phyloP scores from a whole-genome alignment of 169 alveolate genomes.

The Plasmodium malariae region DNA sequence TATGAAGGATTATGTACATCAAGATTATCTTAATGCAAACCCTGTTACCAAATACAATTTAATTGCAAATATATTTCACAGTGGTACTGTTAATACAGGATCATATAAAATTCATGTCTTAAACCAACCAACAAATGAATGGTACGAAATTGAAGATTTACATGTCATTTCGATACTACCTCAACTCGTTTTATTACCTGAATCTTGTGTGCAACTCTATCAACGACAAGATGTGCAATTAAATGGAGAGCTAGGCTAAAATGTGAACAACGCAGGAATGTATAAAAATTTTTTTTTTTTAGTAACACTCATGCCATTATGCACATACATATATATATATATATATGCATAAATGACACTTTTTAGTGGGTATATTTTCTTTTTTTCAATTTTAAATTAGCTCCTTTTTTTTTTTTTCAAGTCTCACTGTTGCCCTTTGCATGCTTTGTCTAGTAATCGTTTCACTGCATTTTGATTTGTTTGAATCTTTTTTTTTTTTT shows the following conservation, averaged over 20 bases:
- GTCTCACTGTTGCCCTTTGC: too few relatives aligned
- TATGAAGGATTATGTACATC: slow-evolving; percentile 89
- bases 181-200: slow-evolving; percentile 95
- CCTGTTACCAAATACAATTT: slow-evolving; percentile 92
- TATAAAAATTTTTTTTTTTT: too few relatives aligned
- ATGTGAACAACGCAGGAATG: too few relatives aligned
- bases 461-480: too few relatives aligned
- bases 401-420: too few relatives aligned
- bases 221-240: slow-evolving; percentile 85
- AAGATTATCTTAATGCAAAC: slow-evolving; percentile 81
- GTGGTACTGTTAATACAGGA: slow-evolving; percentile 96
- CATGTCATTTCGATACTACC: slow-evolving; percentile 97
- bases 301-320: too few relatives aligned
- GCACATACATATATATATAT: too few relatives aligned
- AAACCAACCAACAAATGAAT: slow-evolving; percentile 93
- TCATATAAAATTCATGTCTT: slow-evolving; percentile 93
- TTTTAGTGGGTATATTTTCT: too few relatives aligned
- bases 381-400: too few relatives aligned
- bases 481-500: too few relatives aligned
- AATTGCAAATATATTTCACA: slow-evolving; percentile 96
- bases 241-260: slow-evolving; percentile 56
- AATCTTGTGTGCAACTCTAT: slow-evolving; percentile 89
- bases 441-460: too few relatives aligned
- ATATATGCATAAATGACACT: too few relatives aligned
- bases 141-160: slow-evolving; percentile 98